Percentiles rank a stretch among this genome's conserved stretches.
Evolutionary conservation across 208 protist genomes (phyloP).

Genomic region (Porcisia hertigi): DNA sequence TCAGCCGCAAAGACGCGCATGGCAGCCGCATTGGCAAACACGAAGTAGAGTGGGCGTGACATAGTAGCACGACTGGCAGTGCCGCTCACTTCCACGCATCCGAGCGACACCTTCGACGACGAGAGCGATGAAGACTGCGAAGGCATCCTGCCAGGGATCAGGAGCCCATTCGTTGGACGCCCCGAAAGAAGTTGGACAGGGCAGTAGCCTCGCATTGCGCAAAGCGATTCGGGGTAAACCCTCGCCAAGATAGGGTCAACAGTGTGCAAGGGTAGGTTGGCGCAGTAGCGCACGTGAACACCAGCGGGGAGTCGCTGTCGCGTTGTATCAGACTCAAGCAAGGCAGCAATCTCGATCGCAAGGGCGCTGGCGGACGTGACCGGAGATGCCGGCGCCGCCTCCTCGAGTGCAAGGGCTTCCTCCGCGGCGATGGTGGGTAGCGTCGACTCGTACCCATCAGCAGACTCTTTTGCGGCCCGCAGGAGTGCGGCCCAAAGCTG

Average conservation of each 20-base stretch:
- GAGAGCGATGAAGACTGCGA: neutral
- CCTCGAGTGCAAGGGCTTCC: constrained; percentile 31
- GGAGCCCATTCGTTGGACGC: constrained; percentile 21
- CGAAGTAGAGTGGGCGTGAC: constrained; percentile 39
- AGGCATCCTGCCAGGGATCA: constrained; percentile 42
- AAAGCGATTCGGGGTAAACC: constrained; percentile 59
- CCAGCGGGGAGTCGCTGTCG: constrained; percentile 22
- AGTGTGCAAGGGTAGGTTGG: constrained; percentile 36
- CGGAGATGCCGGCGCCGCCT: constrained; percentile 16
- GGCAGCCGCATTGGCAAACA: constrained; percentile 43
- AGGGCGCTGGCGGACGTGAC: constrained; percentile 14
- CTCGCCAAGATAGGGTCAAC: constrained; percentile 35
- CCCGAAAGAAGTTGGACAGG: constrained; percentile 45
- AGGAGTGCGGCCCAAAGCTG: constrained; percentile 52
- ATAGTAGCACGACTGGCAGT: constrained; percentile 25
- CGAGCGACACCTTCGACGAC: constrained; percentile 18
- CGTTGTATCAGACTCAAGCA: constrained; percentile 25
- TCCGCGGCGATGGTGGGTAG: constrained; percentile 49
- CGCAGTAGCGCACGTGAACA: constrained; percentile 41
- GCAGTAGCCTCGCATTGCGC: constrained; percentile 66
- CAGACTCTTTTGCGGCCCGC: constrained; percentile 45
- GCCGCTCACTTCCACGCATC: constrained; percentile 61
- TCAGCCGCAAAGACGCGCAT: constrained; percentile 53
- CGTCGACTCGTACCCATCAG: constrained; percentile 37
- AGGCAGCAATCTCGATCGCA: constrained; percentile 22